These are phyloP conservation scores for Cercospora brassicicola DNA, from an alignment of 2,329 filamentous ascomycete species.

Conservation along the genomic window DNA sequence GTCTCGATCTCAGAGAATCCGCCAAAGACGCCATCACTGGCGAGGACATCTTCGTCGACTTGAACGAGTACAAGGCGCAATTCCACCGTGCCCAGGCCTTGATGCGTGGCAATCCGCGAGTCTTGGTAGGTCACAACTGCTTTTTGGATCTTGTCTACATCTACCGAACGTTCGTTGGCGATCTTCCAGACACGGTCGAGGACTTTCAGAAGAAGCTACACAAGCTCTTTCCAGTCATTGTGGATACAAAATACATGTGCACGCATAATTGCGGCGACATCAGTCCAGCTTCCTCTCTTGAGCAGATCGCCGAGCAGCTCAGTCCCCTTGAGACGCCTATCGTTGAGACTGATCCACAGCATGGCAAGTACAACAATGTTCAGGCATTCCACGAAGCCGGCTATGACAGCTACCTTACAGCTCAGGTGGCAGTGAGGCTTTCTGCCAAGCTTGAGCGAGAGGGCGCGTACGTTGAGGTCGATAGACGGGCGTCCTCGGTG, in stretches of 20 bases:
- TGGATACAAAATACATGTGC: conserved; percentile 65
- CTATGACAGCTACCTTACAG: conserved; percentile 63
- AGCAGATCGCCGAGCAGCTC: conserved; percentile 51
- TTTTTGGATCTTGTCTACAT: conserved; percentile 65
- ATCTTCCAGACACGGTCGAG: conserved; percentile 55
- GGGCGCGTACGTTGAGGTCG: conserved; percentile 37
- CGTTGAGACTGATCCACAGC: conserved; percentile 43
- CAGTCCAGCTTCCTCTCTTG: conserved; percentile 51
- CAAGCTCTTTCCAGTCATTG: conserved; percentile 56
- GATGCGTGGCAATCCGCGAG: conserved; percentile 49
- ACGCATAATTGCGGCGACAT: conserved; percentile 57
- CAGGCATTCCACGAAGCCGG: conserved; percentile 60
- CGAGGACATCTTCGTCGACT: conserved; percentile 39
- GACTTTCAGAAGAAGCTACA: conserved; percentile 57
- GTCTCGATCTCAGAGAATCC: conserved; percentile 42
- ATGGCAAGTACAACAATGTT: conserved; percentile 44
- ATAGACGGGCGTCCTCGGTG: conserved; percentile 10
- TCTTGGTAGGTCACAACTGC: conserved; percentile 65
- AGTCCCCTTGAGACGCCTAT: conserved; percentile 42
- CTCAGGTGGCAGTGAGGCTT: conserved; percentile 58
- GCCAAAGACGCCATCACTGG: conserved; percentile 40
- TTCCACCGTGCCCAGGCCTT: conserved; percentile 45
- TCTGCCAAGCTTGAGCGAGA: conserved; percentile 53
- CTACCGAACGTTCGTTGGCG: conserved; percentile 62
- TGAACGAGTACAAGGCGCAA: conserved; percentile 40